Base-by-base conservation (phyloP, 257 asterid species). In the Henckelia pumila region DNA sequence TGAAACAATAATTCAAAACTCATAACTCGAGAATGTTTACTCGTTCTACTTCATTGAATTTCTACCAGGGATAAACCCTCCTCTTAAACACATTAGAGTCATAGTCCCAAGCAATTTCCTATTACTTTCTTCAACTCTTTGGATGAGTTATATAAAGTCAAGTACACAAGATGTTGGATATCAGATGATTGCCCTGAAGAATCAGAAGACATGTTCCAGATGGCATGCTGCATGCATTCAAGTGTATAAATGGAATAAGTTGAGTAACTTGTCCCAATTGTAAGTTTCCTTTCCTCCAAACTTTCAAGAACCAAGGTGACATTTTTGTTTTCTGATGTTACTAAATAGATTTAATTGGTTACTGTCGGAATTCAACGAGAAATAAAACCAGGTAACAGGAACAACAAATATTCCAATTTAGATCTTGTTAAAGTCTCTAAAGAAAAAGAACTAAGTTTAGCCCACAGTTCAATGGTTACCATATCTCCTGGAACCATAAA, bases 231-330 rank as follows among this genome's bases (percentile, higher is more conserved):
- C 29, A 26, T 26, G 29, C 6, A 26, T 26, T 26, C 29, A 26
- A 26, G 29, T 26, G 29, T 26, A 6, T 26, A 26, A 26, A 26
- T 26, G 29, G 5, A 26, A 26, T 26, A 26, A 3, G 5, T 26
- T 26, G 5, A 26, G 5, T 26, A 26, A 3, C 29, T 26, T 26
- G 29, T 26, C 29, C 29, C 29, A 26, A 26, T 26, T 26, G 29
- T 26, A 26, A 26, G 29, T 26, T n/a, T n/a, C 29, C 29, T 69
- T 63, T 64, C 61, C 58, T 59, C 59, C 50, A 61, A 68, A 21
- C 25, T 49, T 35, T 33, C 50, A 69, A 56, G 26, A 64, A 6
- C 30, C 8, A 13, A 29, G 52, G 69, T 49, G 25, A 21, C 64
- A 26, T 21, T 32, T 37, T 25, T 56, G 13, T 7, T 33, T 33